Percentiles rank a stretch among this genome's conserved stretches.
Evolutionary conservation across 129 eudicot species (phyloP).

Genomic region (Flaveria brownii): DNA sequence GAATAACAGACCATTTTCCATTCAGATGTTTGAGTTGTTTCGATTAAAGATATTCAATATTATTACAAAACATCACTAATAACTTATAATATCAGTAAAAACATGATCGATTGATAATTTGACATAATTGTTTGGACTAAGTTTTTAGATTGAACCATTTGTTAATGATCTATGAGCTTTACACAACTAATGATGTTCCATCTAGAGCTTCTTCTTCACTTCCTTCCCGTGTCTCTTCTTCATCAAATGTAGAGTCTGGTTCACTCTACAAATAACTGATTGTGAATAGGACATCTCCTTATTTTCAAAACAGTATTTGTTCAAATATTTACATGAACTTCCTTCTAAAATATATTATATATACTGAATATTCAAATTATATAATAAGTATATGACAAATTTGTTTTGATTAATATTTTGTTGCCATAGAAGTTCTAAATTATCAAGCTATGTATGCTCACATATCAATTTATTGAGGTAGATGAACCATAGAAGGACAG

Average conservation of each 20-base stretch:
- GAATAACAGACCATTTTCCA: neutral
- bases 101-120: neutral
- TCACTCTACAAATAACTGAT: neutral
- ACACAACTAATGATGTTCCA: neutral
- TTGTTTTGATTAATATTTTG: neutral
- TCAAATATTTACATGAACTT: neutral
- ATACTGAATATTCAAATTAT: neutral
- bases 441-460: neutral
- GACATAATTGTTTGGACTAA: neutral
- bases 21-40: neutral
- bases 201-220: constrained; percentile 11
- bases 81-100: neutral
- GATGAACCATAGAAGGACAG: neutral
- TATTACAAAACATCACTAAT: neutral
- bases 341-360: neutral
- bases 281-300: neutral
- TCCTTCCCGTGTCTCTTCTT: neutral
- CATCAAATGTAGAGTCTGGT: neutral
- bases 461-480: constrained; percentile 3
- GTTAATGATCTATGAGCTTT: neutral
- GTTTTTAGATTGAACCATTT: neutral
- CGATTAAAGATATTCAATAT: neutral
- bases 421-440: neutral
- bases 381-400: neutral
- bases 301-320: neutral